Evolutionary conservation across 306 rosid genomes (phyloP).

Genomic region (Parietaria judaica): DNA sequence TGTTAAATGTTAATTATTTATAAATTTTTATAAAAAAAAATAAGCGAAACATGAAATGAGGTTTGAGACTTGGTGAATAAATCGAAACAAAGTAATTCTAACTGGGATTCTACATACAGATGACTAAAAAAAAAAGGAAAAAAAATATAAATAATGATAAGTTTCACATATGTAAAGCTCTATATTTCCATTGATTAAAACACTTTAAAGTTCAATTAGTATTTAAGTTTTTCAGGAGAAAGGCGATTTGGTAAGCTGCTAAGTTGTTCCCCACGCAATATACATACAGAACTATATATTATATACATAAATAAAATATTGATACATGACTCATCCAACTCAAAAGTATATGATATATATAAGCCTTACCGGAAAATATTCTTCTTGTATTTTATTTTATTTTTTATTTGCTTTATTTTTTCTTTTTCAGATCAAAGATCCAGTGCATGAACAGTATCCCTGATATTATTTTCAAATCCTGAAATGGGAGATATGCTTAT

Average conservation of each 20-base stretch:
- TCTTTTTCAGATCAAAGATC: slow-evolving; percentile 11
- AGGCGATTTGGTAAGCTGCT: slow-evolving; percentile 10
- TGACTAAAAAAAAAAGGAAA: too few species aligned
- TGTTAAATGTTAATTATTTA: too few species aligned
- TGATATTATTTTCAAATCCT: not conserved
- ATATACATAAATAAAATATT: too few species aligned
- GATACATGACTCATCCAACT: slow-evolving; percentile 12
- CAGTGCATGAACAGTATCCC: slow-evolving; percentile 6
- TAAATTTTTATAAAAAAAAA: too few species aligned
- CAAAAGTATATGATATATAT: slow-evolving; percentile 11
- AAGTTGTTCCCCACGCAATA: slow-evolving; percentile 7
- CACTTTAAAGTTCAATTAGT: too few species aligned
- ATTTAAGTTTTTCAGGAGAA: slow-evolving; percentile 3
- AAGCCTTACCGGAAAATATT: not conserved
- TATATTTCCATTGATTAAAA: too few species aligned
- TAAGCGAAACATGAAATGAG: too few species aligned
- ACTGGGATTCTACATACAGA: too few species aligned
- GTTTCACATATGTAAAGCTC: too few species aligned
- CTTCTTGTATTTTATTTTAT: slow-evolving; percentile 19
- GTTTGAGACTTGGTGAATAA: too few species aligned
- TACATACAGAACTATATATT: not conserved
- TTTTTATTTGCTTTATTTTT: slow-evolving; percentile 1
- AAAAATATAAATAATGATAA: too few species aligned
- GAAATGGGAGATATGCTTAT: slow-evolving; percentile 1
- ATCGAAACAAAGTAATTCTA: too few species aligned